phyloP scores from a whole-genome alignment of 306 rosid species.

The Sicyos baderoa region DNA sequence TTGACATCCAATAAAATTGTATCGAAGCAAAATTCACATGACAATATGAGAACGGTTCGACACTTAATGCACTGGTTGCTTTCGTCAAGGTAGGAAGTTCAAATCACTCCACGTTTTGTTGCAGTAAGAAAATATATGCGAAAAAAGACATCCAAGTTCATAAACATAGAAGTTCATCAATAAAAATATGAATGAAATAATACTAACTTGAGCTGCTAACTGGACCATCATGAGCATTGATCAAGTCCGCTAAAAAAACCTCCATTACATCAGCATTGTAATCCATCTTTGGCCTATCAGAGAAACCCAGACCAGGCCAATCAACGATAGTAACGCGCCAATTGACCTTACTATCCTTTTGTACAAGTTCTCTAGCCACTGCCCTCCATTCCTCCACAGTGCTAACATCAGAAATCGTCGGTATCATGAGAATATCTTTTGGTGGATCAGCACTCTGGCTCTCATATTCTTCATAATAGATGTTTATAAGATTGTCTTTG shows the following conservation, averaged over 20 bases:
- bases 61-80: no score
- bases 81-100: no score
- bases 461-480: constrained; percentile 80
- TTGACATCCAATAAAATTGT: no score
- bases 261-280: constrained; percentile 77
- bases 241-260: constrained; percentile 71
- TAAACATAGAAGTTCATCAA: constrained; percentile 14
- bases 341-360: constrained; percentile 46
- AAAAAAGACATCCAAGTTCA: background rate
- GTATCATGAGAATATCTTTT: constrained; percentile 71
- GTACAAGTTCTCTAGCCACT: constrained; percentile 66
- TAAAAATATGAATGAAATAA: background rate
- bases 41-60: background rate
- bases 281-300: constrained; percentile 84
- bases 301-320: constrained; percentile 96
- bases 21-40: no score
- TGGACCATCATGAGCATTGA: constrained; percentile 67
- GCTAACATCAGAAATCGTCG: constrained; percentile 93
- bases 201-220: constrained; percentile 53
- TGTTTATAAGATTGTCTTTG: constrained; percentile 51
- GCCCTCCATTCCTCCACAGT: constrained; percentile 95
- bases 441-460: constrained; percentile 46
- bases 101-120: no score
- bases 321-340: constrained; percentile 83
- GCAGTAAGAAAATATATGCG: no score